phyloP scores from a whole-genome alignment of 2,329 filamentous ascomycete genomes.

The Pyrenophora graminea region DNA sequence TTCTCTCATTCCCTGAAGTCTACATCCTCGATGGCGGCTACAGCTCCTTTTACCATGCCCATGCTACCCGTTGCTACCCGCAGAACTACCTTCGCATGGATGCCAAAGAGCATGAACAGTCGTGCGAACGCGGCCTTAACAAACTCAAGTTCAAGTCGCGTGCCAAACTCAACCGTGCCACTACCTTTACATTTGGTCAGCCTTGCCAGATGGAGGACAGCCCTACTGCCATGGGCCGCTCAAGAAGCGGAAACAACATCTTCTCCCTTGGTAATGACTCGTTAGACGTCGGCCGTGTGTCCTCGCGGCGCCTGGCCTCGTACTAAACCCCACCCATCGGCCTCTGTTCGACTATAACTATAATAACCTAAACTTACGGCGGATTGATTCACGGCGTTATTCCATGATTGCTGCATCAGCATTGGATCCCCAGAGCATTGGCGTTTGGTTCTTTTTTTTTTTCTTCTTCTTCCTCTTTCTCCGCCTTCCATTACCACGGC shows the following conservation, averaged over 20 bases:
- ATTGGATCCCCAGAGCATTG: conserved; percentile 39
- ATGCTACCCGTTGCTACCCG: conserved; percentile 82
- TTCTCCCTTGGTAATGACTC: conserved; percentile 39
- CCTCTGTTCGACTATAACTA: conserved; percentile 38
- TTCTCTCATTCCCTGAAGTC: conserved; percentile 91
- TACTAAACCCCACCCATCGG: conserved; percentile 36
- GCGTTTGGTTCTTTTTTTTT: conserved; percentile 31
- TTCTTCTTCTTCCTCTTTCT: conserved; percentile 3
- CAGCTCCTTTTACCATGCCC: conserved; percentile 83
- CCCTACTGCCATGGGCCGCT: conserved; percentile 54
- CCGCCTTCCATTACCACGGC: conserved; percentile 31
- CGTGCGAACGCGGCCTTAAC: conserved; percentile 92
- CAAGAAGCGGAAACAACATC: conserved; percentile 38
- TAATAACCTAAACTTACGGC: conserved; percentile 38
- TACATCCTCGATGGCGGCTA: conserved; percentile 98
- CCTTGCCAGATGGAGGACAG: conserved; percentile 67
- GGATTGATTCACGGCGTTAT: conserved; percentile 44
- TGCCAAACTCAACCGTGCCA: conserved; percentile 81
- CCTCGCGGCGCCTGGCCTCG: conserved; percentile 45
- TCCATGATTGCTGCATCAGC: conserved; percentile 39
- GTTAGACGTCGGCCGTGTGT: conserved; percentile 37
- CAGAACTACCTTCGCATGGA: conserved; percentile 98
- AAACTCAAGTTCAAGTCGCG: conserved; percentile 77
- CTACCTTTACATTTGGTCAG: conserved; percentile 94
- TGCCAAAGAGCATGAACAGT: conserved; percentile 85